A percentile compares a stretch with the other conserved stretches of the same genome.
These are phyloP conservation scores for Globisporangium cederbergense DNA, from an alignment of 352 stramenopile genomes.

Conservation along the genomic window DNA sequence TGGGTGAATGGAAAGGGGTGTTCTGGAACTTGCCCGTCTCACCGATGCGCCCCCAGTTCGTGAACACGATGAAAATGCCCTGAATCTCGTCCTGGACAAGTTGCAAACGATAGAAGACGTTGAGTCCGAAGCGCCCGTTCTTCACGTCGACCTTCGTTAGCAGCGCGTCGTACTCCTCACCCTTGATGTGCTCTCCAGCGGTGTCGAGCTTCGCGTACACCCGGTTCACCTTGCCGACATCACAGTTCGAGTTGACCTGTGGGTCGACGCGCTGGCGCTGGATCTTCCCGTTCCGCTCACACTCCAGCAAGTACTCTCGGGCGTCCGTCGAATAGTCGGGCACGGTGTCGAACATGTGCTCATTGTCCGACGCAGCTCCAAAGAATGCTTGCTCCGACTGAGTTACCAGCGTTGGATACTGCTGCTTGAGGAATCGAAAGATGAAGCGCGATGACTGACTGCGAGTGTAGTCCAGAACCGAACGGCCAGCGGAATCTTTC, in stretches of 20 bases:
- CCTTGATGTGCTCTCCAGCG: slow-evolving; percentile 21
- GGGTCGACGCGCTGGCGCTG: slow-evolving; percentile 37
- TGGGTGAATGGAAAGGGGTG: slow-evolving; percentile 53
- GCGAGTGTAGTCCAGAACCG: slow-evolving; percentile 52
- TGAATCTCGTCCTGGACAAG: slow-evolving; percentile 70
- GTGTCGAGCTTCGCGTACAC: slow-evolving; percentile 34
- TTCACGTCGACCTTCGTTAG: slow-evolving; percentile 78
- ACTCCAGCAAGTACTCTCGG: slow-evolving; percentile 41
- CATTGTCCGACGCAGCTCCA: slow-evolving; percentile 21
- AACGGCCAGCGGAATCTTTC: slow-evolving; percentile 35
- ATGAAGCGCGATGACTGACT: slow-evolving; percentile 53
- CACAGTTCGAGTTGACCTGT: slow-evolving; percentile 49
- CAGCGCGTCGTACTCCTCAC: slow-evolving; percentile 48
- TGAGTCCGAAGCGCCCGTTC: slow-evolving; percentile 64
- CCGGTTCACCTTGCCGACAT: slow-evolving; percentile 51
- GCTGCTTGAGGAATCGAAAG: slow-evolving; percentile 41
- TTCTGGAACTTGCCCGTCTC: slow-evolving; percentile 78
- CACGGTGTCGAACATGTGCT: slow-evolving; percentile 23
- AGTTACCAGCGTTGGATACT: slow-evolving; percentile 27
- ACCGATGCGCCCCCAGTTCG: slow-evolving; percentile 78
- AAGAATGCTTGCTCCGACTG: slow-evolving; percentile 30
- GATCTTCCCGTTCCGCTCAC: slow-evolving; percentile 56
- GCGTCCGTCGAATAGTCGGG: slow-evolving; percentile 52
- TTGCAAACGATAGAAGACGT: slow-evolving; percentile 77
- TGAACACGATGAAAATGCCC: slow-evolving; percentile 69